Evolutionary conservation across 2,329 filamentous ascomycete genomes (phyloP).

Genomic region (Pyrenophora graminea): DNA sequence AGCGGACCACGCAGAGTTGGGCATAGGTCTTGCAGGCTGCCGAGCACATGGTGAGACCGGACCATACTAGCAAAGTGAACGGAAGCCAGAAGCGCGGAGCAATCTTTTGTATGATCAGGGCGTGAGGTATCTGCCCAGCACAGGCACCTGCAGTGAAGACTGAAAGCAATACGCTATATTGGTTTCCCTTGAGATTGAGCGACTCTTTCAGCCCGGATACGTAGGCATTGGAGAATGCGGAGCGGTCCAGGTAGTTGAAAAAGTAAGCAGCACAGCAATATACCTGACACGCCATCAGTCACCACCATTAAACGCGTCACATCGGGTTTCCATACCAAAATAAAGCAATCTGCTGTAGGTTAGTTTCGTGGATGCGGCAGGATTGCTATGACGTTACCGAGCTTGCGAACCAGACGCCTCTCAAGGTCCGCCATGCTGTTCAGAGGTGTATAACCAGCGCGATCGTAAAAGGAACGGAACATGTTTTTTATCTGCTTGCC

Average conservation of each 20-base stretch:
- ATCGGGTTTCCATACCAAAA: slow-evolving; percentile 12
- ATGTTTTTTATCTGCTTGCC: background rate
- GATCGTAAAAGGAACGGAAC: background rate
- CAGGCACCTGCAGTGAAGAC: slow-evolving; percentile 37
- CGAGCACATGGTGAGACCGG: slow-evolving; percentile 35
- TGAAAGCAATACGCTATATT: slow-evolving; percentile 36
- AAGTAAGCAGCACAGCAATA: slow-evolving; percentile 40
- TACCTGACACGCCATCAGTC: slow-evolving; percentile 6
- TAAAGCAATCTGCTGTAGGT: slow-evolving; percentile 27
- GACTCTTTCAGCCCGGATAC: slow-evolving; percentile 36
- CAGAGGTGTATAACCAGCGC: slow-evolving; percentile 7
- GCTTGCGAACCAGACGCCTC: slow-evolving; percentile 33
- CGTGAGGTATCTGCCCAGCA: slow-evolving; percentile 37
- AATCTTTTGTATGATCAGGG: slow-evolving; percentile 34
- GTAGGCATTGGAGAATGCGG: slow-evolving; percentile 38
- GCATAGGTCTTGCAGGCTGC: slow-evolving; percentile 34
- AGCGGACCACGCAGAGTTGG: slow-evolving; percentile 33
- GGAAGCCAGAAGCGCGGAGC: slow-evolving; percentile 37
- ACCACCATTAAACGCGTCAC: too few species aligned
- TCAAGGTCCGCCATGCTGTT: slow-evolving; percentile 23
- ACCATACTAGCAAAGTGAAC: slow-evolving; percentile 35
- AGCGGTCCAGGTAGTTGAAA: slow-evolving; percentile 38
- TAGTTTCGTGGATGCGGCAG: background rate
- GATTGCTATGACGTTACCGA: slow-evolving; percentile 13
- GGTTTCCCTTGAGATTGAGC: slow-evolving; percentile 28